Evolutionary conservation across 305 asterid species (phyloP), one percentile per base, ranked within the genome.

Genomic region (Rubia balearica): DNA sequence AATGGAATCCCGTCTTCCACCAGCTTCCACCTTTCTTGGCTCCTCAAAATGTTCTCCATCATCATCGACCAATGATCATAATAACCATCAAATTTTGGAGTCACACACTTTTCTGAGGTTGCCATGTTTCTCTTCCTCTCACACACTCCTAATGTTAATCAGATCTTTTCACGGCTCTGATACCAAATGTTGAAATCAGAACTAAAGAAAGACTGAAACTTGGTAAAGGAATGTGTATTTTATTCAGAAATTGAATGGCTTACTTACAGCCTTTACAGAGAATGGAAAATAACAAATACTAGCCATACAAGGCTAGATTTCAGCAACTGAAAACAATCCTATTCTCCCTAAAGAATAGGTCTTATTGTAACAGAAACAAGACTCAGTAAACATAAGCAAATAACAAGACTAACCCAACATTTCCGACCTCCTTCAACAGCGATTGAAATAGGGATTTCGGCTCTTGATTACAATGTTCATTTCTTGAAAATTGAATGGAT

Each of bases 401-500:
- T 30, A 30, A 30, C 33, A 1, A 4, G 5, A 33, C 38, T 33
- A 33, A 33, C 38, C 38, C 38, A 33, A 33, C 38, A 33, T 3
- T 4, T 33, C n/a, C n/a, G n/a, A n/a, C n/a, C n/a, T n/a, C n/a
- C n/a, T n/a, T n/a, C n/a, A n/a, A n/a, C n/a, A n/a, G n/a, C n/a
- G 70, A 78, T 75, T 89, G 88, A 79, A 81, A 91, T 91, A 96
- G 96, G 21, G 91, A 84, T 85, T 83, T 83, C 84, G 79, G 79
- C 67, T 67, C 70, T 80, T 80, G 65, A 46, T 46, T 46, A 80
- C 71, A 82, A 72, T 77, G 75, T 80, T 76, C 75, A 70, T 77
- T 68, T 76, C 78, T 85, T 81, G 85, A 80, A 82, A 85, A 83
- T 82, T 91, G 90, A 89, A 92, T 92, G 98, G 98, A 96, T 85